These are phyloP conservation scores for Morella rubra DNA, from an alignment of 306 rosid species.

Conservation along the genomic window DNA sequence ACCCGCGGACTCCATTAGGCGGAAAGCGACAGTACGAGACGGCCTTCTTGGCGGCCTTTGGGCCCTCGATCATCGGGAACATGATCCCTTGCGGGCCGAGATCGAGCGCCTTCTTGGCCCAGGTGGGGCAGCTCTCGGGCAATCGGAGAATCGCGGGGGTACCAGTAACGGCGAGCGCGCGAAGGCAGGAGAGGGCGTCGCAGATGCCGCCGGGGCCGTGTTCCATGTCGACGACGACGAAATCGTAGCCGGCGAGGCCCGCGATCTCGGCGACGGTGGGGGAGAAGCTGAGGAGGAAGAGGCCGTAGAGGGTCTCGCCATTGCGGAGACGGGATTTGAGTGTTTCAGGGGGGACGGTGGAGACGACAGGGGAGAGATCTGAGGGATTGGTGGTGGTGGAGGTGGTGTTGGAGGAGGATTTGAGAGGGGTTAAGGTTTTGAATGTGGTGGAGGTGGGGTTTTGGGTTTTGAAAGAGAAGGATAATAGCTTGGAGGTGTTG, in stretches of 20 bases:
- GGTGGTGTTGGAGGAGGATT: conserved; percentile 27
- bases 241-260: conserved; percentile 73
- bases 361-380: conserved; percentile 1
- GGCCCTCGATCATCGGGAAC: conserved; percentile 78
- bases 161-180: conserved; percentile 66
- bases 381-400: neutral
- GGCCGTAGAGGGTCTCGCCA: conserved; percentile 76
- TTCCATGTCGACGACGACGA: conserved; percentile 80
- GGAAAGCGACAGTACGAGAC: conserved; percentile 75
- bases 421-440: conserved; percentile 25
- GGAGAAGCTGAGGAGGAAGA: conserved; percentile 73
- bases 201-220: conserved; percentile 72
- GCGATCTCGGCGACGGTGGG: conserved; percentile 86
- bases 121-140: conserved; percentile 60
- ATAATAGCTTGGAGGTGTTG: conserved; percentile 4
- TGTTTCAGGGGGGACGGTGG: conserved; percentile 22
- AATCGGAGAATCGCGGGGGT: conserved; percentile 69
- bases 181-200: conserved; percentile 63
- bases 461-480: conserved; percentile 34
- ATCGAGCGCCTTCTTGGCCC: conserved; percentile 89
- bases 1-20: conserved; percentile 67
- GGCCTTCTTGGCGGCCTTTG: conserved; percentile 51
- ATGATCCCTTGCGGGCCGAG: conserved; percentile 84
- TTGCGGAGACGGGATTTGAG: conserved; percentile 64
- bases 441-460: conserved; percentile 18